phyloP scores from a whole-genome alignment of 225 moss, liverwort and hornwort genomes.

The Thuidium tamariscinum region DNA sequence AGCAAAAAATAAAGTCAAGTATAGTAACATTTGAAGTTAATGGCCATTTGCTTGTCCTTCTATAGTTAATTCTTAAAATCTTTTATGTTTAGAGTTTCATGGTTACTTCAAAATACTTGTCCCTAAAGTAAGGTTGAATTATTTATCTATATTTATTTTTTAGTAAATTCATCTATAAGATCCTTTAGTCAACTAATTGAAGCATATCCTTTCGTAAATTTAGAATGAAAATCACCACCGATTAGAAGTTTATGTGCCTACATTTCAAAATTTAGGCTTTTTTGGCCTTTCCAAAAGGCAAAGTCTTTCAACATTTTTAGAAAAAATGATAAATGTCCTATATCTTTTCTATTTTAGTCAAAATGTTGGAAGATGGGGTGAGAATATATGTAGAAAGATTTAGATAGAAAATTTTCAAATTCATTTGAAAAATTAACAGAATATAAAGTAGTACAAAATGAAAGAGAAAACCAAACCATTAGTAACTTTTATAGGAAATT shows the following conservation, averaged over 20 bases:
- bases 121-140: too few species aligned
- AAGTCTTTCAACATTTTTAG: not conserved
- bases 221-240: not conserved
- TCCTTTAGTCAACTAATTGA: not conserved
- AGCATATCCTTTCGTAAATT: not conserved
- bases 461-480: too few species aligned
- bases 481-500: not conserved
- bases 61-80: rapidly evolving
- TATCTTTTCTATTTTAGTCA: too few species aligned
- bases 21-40: not conserved
- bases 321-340: not conserved
- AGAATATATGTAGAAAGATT: not conserved
- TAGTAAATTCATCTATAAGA: not conserved
- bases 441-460: too few species aligned
- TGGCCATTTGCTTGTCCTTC: not conserved
- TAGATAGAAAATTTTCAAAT: too few species aligned
- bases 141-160: too few species aligned
- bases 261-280: not conserved
- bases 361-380: too few species aligned
- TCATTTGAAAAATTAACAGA: too few species aligned
- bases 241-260: not conserved
- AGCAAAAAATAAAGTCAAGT: not conserved
- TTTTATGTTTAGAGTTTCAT: not conserved
- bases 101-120: not conserved
- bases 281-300: rapidly evolving